Evolutionary conservation across 2,329 filamentous ascomycete genomes (phyloP), one percentile per base, ranked within the genome.

Genomic region (Sporothrix dimorphospora): DNA sequence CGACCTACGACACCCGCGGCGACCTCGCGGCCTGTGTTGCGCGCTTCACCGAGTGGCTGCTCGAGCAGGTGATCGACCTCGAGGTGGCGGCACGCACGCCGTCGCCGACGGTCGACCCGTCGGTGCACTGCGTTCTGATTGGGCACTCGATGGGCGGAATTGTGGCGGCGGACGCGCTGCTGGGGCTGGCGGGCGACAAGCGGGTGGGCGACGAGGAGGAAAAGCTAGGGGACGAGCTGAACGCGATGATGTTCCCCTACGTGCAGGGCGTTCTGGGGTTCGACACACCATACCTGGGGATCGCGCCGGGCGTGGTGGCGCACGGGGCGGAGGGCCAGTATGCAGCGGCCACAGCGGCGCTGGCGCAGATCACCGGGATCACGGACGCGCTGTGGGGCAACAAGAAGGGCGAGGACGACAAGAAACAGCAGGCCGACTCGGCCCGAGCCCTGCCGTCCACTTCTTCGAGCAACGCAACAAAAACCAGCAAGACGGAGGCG

Each of bases 71-170:
- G 77, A 98, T 98, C 77, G 96, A 98, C 80, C 85, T 98, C 77
- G 95, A 99, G 82, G 94, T 98, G 72, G 90, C 87, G 38, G 92
- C 92, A 76, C 86, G 87, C 61, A 95, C 94, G 0, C 88, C 92
- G 1, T 94, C 92, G 5, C 94, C 94, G 0, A 97, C 93, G 0
- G 87, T 97, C 75, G 93, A 97, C 74, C 94, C 94, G 5, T 94
- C 91, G 0, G 93, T 97, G 24, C 91, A 90, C 78, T 91, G 92
- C 38, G 87, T 97, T 63, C 87, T 98, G 19, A 84, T 97, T 72
- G 94, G 94, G 30, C 94, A 98, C 80, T 94, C 92, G 9, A 98
- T 92, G 92, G 92, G 92, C 76, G 96, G 96, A 77, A 98, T 98
- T 77, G 94, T 98, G 63, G 95, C 94, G 12, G 95, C 94, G 45